Evolutionary conservation across 495 filamentous ascomycete species (phyloP).

Genomic region (Penicillium verhagenii): DNA sequence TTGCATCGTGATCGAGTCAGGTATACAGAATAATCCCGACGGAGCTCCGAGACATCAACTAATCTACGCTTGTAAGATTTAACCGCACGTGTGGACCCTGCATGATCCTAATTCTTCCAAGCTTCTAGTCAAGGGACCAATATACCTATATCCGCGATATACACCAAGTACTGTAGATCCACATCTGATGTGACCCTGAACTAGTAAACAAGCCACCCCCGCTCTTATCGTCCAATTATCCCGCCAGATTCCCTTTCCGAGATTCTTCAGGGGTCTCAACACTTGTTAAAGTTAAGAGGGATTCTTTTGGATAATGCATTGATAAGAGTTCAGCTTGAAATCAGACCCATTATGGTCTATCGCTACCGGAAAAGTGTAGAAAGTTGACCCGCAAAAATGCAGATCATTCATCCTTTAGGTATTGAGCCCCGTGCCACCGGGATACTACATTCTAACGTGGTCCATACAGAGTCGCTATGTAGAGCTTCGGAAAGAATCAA

Average conservation of each 20-base stretch:
- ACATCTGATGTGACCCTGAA: constrained; percentile 3
- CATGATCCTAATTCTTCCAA: neutral
- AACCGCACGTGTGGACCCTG: neutral
- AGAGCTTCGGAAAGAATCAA: neutral
- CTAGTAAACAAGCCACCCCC: constrained; percentile 2
- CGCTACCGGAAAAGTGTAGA: neutral
- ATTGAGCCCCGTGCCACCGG: neutral
- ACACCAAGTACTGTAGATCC: neutral
- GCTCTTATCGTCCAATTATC: neutral
- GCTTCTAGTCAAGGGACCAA: neutral
- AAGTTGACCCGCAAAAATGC: neutral
- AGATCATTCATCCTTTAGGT: neutral
- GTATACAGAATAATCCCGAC: neutral
- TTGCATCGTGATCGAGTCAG: neutral
- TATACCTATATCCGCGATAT: neutral
- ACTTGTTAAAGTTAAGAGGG: neutral
- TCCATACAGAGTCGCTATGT: neutral
- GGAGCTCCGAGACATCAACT: neutral
- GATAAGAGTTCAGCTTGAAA: neutral
- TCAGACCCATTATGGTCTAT: neutral
- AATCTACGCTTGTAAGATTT: neutral
- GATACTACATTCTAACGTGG: neutral
- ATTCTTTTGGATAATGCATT: too few species aligned
- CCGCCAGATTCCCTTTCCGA: neutral
- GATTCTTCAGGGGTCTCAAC: neutral